Evolutionary conservation across 768 basidiomycete species (phyloP).

Genomic region (Clathrus columnatus): DNA sequence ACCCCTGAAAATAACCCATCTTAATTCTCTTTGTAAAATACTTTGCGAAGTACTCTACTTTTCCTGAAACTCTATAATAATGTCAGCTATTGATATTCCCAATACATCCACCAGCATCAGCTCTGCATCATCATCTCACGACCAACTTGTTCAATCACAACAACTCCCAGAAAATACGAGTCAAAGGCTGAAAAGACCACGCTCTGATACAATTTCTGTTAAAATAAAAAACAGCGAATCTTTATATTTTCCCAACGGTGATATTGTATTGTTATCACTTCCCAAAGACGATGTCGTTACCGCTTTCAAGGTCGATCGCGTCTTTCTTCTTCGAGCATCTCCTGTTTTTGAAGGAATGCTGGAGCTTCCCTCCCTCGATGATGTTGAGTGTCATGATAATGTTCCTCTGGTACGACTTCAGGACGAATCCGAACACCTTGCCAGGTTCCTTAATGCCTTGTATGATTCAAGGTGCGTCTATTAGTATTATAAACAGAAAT

Average conservation of each 20-base stretch:
- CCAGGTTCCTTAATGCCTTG: constrained; percentile 3
- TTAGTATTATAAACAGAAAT: background rate
- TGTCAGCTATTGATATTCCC: too few species aligned
- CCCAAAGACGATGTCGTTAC: constrained; percentile 14
- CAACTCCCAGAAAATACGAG: too few species aligned
- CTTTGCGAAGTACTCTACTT: too few species aligned
- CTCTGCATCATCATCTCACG: too few species aligned
- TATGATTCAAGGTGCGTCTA: background rate
- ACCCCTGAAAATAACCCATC: too few species aligned
- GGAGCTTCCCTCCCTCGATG: constrained; percentile 24
- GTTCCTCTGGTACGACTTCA: constrained; percentile 8
- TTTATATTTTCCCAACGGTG: constrained; percentile 29
- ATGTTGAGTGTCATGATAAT: background rate
- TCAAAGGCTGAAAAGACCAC: too few species aligned
- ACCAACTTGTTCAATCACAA: too few species aligned
- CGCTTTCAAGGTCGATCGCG: constrained; percentile 18
- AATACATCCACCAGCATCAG: too few species aligned
- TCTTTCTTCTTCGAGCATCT: constrained; percentile 16
- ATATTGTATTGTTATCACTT: constrained; percentile 22
- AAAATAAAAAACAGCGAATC: too few species aligned
- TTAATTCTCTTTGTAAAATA: too few species aligned
- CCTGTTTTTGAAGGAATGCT: constrained; percentile 30
- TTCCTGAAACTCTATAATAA: too few species aligned
- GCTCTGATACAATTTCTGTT: too few species aligned
- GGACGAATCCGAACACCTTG: constrained; percentile 10